Base-by-base conservation (phyloP, 495 filamentous ascomycete species). In the Talaromyces wortmannii region DNA sequence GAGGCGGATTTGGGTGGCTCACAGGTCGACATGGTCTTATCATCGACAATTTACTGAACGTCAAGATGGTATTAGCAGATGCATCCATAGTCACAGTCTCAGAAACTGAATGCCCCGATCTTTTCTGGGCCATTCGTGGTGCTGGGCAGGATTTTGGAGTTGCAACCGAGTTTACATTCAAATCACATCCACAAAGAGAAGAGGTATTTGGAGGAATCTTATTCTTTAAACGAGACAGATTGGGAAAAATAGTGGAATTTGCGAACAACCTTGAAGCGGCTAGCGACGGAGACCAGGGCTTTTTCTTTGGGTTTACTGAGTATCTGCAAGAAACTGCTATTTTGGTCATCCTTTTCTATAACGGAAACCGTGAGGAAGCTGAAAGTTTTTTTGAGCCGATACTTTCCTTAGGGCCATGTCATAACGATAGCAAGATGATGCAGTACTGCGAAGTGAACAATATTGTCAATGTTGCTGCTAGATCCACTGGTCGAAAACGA, bases 1-100 rank as follows among this genome's bases (percentile, higher is more conserved):
- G 81, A 5, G 81, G 81, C 0, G 81, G 83, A 4, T 78, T 81
- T 58, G 81, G 81, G 23, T 77, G 71, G 65, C 65, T 84, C 7
- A 70, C 67, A 46, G 74, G 74, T 2, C 55, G 66, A 31, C 65
- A 81, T 55, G 82, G 81, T 11, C 67, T 82, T 10, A 71, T 69
- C 0, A 75, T 81, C 55, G 81, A 83, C 65, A 78, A 76, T 56
- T 69, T 83, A 0, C 57, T 82, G 7, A 67, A 67, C 6, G 73
- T 68, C 10, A 59, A 69, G 16, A 68, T 83, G 7, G 79, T 83
- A 2, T 68, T 81, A 3, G 79, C 80, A 5, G 71, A 81, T 50
- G 79, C 78, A 0, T 46, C 50, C 31, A 63, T 77, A 33, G 63
- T 74, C 11, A 69, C 59, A 1, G 72, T 74, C 3, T 74, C 72